A percentile compares a stretch with the other conserved stretches of the same genome.
Conservation (phyloP, 495 filamentous ascomycete species). For the Paragyromitra xinjiangensis region DNA sequence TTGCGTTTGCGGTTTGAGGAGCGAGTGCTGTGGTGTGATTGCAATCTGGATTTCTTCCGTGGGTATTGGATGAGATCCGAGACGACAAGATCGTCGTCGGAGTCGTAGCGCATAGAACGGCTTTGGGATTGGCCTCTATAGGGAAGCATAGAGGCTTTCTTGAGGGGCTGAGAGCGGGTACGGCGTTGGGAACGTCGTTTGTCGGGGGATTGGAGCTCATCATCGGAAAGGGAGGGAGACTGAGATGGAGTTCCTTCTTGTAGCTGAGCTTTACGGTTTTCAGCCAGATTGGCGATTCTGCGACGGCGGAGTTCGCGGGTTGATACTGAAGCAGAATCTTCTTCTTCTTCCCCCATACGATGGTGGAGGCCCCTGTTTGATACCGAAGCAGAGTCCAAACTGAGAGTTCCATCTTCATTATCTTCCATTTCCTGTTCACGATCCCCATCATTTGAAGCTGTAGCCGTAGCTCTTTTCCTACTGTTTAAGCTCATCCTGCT, state of each 20-base stretch:
- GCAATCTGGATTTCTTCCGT: slow-evolving; percentile 9
- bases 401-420: neutral
- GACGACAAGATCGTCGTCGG: slow-evolving; percentile 41
- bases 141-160: slow-evolving; percentile 37
- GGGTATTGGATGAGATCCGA: slow-evolving; percentile 21
- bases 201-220: slow-evolving; percentile 17
- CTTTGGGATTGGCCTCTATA: slow-evolving; percentile 18
- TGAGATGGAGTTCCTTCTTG: neutral
- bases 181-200: slow-evolving; percentile 6
- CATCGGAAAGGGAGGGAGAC: slow-evolving; percentile 8
- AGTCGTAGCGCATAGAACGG: slow-evolving; percentile 23
- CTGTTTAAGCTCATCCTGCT: neutral
- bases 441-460: neutral
- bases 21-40: slow-evolving; percentile 23
- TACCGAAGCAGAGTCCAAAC: neutral
- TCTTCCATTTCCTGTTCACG: neutral
- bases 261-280: slow-evolving; percentile 18
- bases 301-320: slow-evolving; percentile 31
- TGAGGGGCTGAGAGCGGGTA: slow-evolving; percentile 44
- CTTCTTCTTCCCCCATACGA: neutral
- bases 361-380: slow-evolving; percentile 7
- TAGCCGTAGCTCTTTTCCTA: neutral
- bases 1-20: slow-evolving; percentile 22
- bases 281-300: slow-evolving; percentile 9
- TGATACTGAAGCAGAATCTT: neutral